Base-by-base conservation (phyloP, 106 monocot species). In the Allium fistulosum region DNA sequence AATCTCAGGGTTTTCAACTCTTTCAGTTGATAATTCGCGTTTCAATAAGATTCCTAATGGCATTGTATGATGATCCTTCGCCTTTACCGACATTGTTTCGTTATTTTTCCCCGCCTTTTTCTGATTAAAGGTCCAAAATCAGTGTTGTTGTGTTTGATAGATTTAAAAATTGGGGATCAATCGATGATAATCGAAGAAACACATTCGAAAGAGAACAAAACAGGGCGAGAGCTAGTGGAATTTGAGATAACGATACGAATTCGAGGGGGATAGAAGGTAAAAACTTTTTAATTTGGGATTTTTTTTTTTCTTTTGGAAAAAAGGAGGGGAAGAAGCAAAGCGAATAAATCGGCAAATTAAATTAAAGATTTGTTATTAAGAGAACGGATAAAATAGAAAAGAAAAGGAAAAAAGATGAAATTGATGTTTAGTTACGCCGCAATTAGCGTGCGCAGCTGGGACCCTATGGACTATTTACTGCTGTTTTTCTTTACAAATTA, bases 41-140 rank as follows among this genome's bases (percentile, higher is more conserved):
- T 81, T 91, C 77, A 91, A 66, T 56, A 95, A 76, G 60, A 88
- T 79, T 3, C 85, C 88, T 73, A 95, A 74, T 10, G 94, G 91
- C 80, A 88, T 71, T 77, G 70, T 78, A 59, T 82, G 71, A 46
- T 46, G 49, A 17, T 46, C 67, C 57, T 28, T 57, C 51, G 58
- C n/a, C 57, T 17, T 58, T 61, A 48, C 17, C 74, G 47, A 12
- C 62, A 49, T 64, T 62, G 48, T 15, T 22, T 18, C 63, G 2
- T n/a, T 18, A 14, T n/a, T 48, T 66, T 51, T 51, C 48, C 65
- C 1, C 65, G 65, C 50, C 64, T 49, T 51, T 51, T 49, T 22
- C 13, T 11, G 13, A 10, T 45, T 15, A 55, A 12, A 15, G 6
- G 15, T 55, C 7, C 15, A 55, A 12, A 55, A 12, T 6, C 15